Base-by-base conservation (phyloP, 495 filamentous ascomycete species). In the Hypoxylon rickii region DNA sequence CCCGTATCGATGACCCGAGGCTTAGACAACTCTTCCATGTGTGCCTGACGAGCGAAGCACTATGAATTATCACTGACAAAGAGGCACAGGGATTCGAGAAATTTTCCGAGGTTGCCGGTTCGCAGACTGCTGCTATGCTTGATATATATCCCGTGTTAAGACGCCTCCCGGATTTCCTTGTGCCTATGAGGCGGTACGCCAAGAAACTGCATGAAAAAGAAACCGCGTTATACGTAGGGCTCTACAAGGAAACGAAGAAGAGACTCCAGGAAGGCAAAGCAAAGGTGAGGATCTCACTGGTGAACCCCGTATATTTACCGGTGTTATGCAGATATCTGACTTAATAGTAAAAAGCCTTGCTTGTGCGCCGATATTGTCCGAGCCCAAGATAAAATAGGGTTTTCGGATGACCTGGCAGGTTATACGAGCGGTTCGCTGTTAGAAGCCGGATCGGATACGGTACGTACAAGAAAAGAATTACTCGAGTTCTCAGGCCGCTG, bases 381-480 rank as follows among this genome's bases (percentile, higher is more conserved):
- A 34, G 64, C 61, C 10, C 73, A 75, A 56, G 71, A 75, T 33
- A 40, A 54, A 20, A 66, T 70, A 60, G 68, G 62, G 20, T 76
- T 73, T 59, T 50, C 46, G n/a, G 76, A 79, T 54, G 69, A 67
- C 18, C 65, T 71, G 32, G 74, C 71, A 4, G 62, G 61, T 4
- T 78, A 77, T 58, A 70, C 77, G 13, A 76, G 82, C 3, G 76
- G 71, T n/a, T 74, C 75, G 0, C 58, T 87, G 0, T 79, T 84
- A 26, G 73, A 79, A 18, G 84, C 79, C 7, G 85, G 83, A 3
- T 79, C 80, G 16, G 85, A 87, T 57, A 86, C 83, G 57, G 24
- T 29, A 29, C 24, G 24, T 29, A 29, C 10, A 29, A 29, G 10
- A 29, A 29, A 4, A 4, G 24, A 29, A 10, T 29, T 29, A 4